Evolutionary conservation across 495 filamentous ascomycete species (phyloP).

Genomic region (Neurospora africana): DNA sequence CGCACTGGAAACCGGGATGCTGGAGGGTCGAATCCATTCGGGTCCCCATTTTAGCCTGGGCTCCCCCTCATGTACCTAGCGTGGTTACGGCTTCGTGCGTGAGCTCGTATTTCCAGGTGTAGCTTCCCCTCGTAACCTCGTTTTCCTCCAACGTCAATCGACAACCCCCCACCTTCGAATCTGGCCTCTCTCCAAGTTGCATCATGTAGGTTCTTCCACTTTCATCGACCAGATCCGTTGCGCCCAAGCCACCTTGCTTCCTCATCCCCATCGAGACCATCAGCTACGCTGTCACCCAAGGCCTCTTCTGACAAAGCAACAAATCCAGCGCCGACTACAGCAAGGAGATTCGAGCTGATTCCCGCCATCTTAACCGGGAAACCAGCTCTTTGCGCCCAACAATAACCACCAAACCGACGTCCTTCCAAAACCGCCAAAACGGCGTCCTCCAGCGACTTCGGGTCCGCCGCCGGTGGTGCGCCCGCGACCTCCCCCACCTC

Average conservation of each 20-base stretch:
- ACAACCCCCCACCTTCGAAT: background rate
- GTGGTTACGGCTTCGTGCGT: background rate
- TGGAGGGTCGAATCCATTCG: background rate
- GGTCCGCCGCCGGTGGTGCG: constrained; percentile 17
- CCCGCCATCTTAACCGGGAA: background rate
- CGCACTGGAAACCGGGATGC: background rate
- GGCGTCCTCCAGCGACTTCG: constrained; percentile 17
- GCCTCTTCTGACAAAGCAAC: background rate
- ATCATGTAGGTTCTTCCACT: background rate
- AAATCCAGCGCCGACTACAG: background rate
- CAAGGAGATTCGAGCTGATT: background rate
- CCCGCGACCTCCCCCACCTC: constrained; percentile 16
- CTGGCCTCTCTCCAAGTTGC: background rate
- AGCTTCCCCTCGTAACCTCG: background rate
- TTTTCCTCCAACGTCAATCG: background rate
- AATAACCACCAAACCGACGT: background rate
- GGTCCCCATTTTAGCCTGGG: background rate
- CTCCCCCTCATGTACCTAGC: background rate
- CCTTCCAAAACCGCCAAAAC: constrained; percentile 28
- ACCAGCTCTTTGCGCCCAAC: background rate
- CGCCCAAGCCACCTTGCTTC: background rate
- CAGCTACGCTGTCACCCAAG: background rate
- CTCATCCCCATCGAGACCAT: background rate
- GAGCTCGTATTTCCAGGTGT: background rate
- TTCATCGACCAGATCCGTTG: background rate